Base-by-base conservation (phyloP, 805 yeast genomes). In the Monosporozyma solicola region DNA sequence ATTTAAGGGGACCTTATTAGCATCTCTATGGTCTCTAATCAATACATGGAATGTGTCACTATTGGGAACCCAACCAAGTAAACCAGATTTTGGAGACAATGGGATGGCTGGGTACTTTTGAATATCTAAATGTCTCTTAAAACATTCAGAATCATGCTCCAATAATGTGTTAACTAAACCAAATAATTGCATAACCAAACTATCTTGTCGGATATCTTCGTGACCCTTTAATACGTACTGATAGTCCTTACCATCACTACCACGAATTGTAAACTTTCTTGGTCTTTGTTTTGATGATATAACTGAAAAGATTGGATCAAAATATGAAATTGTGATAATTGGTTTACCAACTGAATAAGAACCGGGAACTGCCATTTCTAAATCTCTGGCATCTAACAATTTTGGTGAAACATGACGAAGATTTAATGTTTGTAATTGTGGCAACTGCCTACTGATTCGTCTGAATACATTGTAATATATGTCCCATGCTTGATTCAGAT, bases 201-300 rank as follows among this genome's bases (percentile, higher is more conserved):
- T 88, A 72, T 94, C 99, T 67, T 94, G 99, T 64, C 99, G 80
- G 51, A 94, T 88, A 75, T 94, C 99, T 72, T 94, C 99, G 65
- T 94, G 98, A 0, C 98, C 99, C 71, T 94, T 94, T 63, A 94
- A 74, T 1, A 77, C 72, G 68, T 82, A 95, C 61, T 80, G 86
- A 65, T 95, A 90, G 41, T 85, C 87, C 62, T 86, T 87, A 55
- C 99, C 99, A 68, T 94, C 97, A 61, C 87, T 85, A 9, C 98
- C 99, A 56, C 77, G 75, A 49, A 89, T 80, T 15, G 83, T 79
- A 54, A 89, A 68, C 61, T 87, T 82, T 64, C 99, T 80, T 6
- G 99, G 99, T 61, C 98, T 80, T 70, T 95, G 99, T 65, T 94
- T 94, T 0, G 98, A 91, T 0, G 96, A 83, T 54, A 94, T 91